Base-by-base conservation (phyloP, 345 rosid species). In the Salix koriyanagi region DNA sequence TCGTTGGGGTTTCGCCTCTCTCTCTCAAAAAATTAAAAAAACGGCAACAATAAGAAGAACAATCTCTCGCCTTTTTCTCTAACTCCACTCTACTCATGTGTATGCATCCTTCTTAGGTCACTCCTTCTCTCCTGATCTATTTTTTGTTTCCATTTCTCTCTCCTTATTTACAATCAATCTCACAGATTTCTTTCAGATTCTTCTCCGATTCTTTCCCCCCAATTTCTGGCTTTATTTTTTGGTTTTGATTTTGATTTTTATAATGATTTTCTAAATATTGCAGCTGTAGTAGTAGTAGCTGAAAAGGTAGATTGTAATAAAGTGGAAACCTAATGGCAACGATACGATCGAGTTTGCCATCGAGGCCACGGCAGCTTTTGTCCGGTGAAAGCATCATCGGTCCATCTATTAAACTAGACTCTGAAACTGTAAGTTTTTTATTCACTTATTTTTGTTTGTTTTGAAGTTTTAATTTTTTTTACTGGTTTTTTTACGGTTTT, bases 321-420 rank as follows among this genome's bases (percentile, higher is more conserved):
- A 77, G 86, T 72, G 79, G 86, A 75, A 81, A 77, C 74, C 85
- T 76, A 85, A 93, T 93, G 99, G 88, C 94, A 72, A 81, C 91
- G 75, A 81, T 87, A 82, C 89, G 99, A 86, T 88, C 97, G 85
- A 89, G 89, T 85, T 84, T 95, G 88, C 99, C 97, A 72, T 90
- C 96, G 58, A 87, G 99, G 80, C 85, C 93, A 72, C 90, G 97
- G 73, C 97, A 90, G 86, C 97, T 93, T 72, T 79, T 95, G 64
- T 89, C 96, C 72, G 99, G 97, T 23, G 99, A 95, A 74, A 91
- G 88, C 46, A 77, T 92, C 42, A 80, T 89, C 69, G 91, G 92
- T 11, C 94, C 97, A 36, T 91, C 97, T 71, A 80, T 90, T 65
- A 87, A 90, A 78, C 87, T 90, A 50, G 97, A 95, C 80, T 86